Percentiles rank a stretch among this genome's conserved stretches.
Evolutionary conservation across 169 alveolate genomes (phyloP).

Genomic region (Cryptosporidium ryanae): DNA sequence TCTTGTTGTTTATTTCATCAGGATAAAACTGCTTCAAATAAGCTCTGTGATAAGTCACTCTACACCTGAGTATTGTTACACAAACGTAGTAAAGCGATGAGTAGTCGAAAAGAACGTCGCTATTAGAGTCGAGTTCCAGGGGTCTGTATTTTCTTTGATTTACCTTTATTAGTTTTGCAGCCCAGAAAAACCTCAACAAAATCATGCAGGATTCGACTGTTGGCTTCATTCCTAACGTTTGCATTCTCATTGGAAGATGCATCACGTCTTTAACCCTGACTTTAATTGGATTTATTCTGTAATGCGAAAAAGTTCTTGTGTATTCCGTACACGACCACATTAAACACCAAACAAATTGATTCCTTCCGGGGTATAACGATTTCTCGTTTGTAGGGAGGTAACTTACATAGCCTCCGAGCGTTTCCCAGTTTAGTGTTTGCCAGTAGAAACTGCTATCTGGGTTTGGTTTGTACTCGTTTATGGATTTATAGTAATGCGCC

Average conservation of each 20-base stretch:
- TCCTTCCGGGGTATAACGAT: conserved; percentile 20
- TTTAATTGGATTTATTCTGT: conserved; percentile 63
- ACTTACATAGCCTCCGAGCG: conserved; percentile 37
- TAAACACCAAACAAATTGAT: conserved; percentile 71
- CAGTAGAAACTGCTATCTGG: conserved; percentile 55
- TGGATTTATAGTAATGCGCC: conserved; percentile 32
- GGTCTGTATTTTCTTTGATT: conserved; percentile 58
- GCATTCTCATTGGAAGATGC: conserved; percentile 72
- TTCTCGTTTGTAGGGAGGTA: conserved; percentile 8
- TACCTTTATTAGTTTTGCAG: conserved; percentile 19
- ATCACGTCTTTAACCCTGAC: conserved; percentile 19
- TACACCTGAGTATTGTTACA: conserved; percentile 40
- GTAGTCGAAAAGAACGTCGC: conserved; percentile 49
- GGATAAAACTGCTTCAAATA: conserved; percentile 33
- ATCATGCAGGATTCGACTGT: conserved; percentile 39
- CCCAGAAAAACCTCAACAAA: conserved; percentile 40
- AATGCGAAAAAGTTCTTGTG: conserved; percentile 50
- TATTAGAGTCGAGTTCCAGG: conserved; percentile 4
- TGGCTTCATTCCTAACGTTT: conserved; percentile 24
- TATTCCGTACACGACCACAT: conserved; percentile 58
- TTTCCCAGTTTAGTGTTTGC: conserved; percentile 66
- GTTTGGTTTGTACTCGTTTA: conserved; percentile 62
- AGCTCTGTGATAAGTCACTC: conserved; percentile 64
- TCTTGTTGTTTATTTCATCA: conserved; percentile 9
- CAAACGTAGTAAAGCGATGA: conserved; percentile 52